Evolutionary conservation across 2,329 filamentous ascomycete species (phyloP).

Genomic region (Oidium heveae): DNA sequence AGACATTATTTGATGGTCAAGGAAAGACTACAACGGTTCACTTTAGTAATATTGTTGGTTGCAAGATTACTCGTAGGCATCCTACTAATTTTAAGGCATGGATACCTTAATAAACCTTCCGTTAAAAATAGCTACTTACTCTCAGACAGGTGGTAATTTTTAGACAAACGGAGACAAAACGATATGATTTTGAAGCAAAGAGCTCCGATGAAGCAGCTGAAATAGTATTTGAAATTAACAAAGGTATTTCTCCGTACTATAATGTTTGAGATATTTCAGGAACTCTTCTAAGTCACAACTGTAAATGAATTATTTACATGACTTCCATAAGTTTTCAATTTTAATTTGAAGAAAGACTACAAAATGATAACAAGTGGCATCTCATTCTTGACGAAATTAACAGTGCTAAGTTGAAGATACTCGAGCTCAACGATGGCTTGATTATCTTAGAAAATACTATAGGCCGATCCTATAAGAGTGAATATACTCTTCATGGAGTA

Average conservation of each 20-base stretch:
- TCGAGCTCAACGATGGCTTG: too few relatives aligned
- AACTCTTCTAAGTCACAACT: too few relatives aligned
- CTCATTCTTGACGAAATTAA: too few relatives aligned
- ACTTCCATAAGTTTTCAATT: too few relatives aligned
- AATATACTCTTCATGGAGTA: too few relatives aligned
- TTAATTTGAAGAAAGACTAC: too few relatives aligned
- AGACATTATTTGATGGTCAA: conserved; percentile 34
- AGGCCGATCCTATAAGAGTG: too few relatives aligned
- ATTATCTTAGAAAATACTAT: too few relatives aligned
- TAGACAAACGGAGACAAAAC: conserved; percentile 49
- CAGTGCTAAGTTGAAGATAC: too few relatives aligned
- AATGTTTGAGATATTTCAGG: conserved; percentile 4
- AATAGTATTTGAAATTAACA: conserved; percentile 56
- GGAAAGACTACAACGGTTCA: conserved; percentile 61
- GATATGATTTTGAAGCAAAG: conserved; percentile 67
- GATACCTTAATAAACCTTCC: conserved; percentile 15
- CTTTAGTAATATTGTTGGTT: conserved; percentile 59
- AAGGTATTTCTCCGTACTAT: conserved; percentile 40
- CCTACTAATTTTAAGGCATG: conserved; percentile 55
- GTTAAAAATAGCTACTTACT: conserved; percentile 34
- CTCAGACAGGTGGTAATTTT: conserved; percentile 38
- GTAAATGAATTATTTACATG: too few relatives aligned
- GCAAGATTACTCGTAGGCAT: conserved; percentile 57
- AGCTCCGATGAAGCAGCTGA: conserved; percentile 47
- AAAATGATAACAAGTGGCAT: too few relatives aligned